Conservation (phyloP, 2,329 filamentous ascomycete species). For the Epichloe sibirici region DNA sequence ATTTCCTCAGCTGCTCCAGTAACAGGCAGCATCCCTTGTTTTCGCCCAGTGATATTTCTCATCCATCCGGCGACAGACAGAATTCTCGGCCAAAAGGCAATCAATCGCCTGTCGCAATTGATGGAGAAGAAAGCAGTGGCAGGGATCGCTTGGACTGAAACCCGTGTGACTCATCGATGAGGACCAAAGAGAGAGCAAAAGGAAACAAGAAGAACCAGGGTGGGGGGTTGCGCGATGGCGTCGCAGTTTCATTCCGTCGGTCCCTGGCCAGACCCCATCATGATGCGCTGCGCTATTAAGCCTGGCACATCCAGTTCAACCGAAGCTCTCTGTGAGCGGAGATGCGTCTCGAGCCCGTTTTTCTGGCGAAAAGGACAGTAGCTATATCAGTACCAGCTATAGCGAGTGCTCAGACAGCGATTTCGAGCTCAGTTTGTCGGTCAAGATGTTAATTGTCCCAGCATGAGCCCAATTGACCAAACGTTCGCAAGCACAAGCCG, state of each 20-base stretch:
- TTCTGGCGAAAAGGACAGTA: too few species aligned
- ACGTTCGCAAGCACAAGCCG: not conserved
- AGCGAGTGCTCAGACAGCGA: too few species aligned
- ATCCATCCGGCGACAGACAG: not conserved
- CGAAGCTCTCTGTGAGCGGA: not conserved
- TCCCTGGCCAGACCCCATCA: slow-evolving; percentile 4
- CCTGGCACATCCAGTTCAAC: not conserved
- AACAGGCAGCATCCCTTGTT: slow-evolving; percentile 1
- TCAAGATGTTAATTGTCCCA: not conserved
- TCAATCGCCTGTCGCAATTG: not conserved
- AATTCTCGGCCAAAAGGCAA: not conserved
- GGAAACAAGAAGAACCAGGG: not conserved
- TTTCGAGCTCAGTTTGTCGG: not conserved
- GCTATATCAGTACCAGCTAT: too few species aligned
- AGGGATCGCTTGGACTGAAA: slow-evolving; percentile 10
- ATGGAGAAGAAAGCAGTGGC: slow-evolving; percentile 4
- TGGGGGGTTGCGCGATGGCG: slow-evolving; percentile 3
- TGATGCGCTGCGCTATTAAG: not conserved
- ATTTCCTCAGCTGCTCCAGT: not conserved
- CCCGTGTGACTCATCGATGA: slow-evolving; percentile 13
- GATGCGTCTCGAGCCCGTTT: not conserved
- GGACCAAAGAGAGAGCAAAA: slow-evolving; percentile 8
- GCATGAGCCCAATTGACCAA: not conserved
- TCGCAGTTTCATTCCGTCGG: slow-evolving; percentile 8
- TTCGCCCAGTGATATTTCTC: not conserved